Conservation (phyloP, 352 stramenopile species). For the Phytophthora rubi region DNA sequence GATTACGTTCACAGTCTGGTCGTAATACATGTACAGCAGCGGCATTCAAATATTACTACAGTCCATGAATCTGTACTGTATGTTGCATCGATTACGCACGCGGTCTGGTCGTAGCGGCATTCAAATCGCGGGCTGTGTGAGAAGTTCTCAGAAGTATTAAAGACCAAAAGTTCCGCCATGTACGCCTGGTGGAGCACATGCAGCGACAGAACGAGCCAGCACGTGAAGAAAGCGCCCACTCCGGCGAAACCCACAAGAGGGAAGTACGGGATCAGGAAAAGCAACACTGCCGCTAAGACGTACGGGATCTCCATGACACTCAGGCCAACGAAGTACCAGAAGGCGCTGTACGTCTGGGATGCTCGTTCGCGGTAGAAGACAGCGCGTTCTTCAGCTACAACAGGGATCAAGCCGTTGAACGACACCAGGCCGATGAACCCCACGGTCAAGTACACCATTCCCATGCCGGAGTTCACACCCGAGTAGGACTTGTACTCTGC, state of each 20-base stretch:
- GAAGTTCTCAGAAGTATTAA: background rate
- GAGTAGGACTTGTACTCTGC: slow-evolving; percentile 37
- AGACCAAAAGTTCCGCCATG: slow-evolving; percentile 37
- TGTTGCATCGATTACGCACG: too few relatives aligned
- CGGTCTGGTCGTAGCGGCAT: too few relatives aligned
- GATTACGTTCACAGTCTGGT: too few relatives aligned
- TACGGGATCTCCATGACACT: slow-evolving; percentile 26
- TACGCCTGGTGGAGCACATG: slow-evolving; percentile 37
- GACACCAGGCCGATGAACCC: slow-evolving; percentile 9
- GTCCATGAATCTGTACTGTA: too few relatives aligned
- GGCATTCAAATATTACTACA: too few relatives aligned
- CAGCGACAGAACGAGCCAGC: slow-evolving; percentile 22
- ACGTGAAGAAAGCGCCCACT: slow-evolving; percentile 30
- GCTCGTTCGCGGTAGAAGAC: slow-evolving; percentile 25
- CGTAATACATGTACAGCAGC: too few relatives aligned
- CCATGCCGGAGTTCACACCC: slow-evolving; percentile 44
- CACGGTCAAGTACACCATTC: slow-evolving; percentile 26
- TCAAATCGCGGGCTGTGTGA: too few relatives aligned
- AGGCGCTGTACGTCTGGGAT: slow-evolving; percentile 16
- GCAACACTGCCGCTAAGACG: slow-evolving; percentile 4
- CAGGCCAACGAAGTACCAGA: slow-evolving; percentile 22
- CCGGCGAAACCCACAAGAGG: slow-evolving; percentile 28
- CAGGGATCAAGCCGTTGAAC: slow-evolving; percentile 12
- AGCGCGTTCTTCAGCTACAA: slow-evolving; percentile 2
- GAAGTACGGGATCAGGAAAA: slow-evolving; percentile 25